A percentile compares a stretch with the other conserved stretches of the same genome.
Evolutionary conservation across 768 basidiomycete genomes (phyloP).

Genomic region (Strobilomyces confusus): DNA sequence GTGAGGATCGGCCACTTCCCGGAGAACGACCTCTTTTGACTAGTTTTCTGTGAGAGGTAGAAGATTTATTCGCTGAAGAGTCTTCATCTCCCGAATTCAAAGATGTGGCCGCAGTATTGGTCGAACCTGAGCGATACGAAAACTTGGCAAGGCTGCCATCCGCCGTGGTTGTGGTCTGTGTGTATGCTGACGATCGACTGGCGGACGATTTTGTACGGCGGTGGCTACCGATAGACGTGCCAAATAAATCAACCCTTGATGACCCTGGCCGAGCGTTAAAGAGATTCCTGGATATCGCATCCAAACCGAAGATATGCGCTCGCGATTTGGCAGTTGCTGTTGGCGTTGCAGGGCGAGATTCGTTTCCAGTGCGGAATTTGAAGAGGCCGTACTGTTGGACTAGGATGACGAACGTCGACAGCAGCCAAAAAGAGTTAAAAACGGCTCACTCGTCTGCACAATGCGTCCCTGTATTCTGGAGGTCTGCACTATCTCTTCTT

Average conservation of each 20-base stretch:
- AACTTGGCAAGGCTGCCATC: slow-evolving; percentile 70
- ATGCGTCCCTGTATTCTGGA: slow-evolving; percentile 69
- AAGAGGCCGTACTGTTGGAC: slow-evolving; percentile 89
- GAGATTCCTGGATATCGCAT: slow-evolving; percentile 85
- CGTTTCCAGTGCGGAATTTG: slow-evolving; percentile 76
- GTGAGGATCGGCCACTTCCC: slow-evolving; percentile 30
- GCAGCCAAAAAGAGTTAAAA: neutral
- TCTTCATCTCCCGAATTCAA: slow-evolving; percentile 62
- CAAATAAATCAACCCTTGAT: slow-evolving; percentile 71
- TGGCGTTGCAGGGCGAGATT: slow-evolving; percentile 81
- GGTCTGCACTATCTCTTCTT: slow-evolving; percentile 82
- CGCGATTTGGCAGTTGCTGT: slow-evolving; percentile 67
- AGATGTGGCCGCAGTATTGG: slow-evolving; percentile 59
- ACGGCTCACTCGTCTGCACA: slow-evolving; percentile 73
- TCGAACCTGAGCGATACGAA: slow-evolving; percentile 68
- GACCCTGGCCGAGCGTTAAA: slow-evolving; percentile 70
- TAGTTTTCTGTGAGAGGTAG: slow-evolving; percentile 45
- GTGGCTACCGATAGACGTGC: slow-evolving; percentile 64
- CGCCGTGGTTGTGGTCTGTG: slow-evolving; percentile 62
- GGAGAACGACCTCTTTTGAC: slow-evolving; percentile 48
- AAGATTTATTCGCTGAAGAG: slow-evolving; percentile 38
- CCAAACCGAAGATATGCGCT: slow-evolving; percentile 84
- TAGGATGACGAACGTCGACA: slow-evolving; percentile 26
- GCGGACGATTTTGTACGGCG: slow-evolving; percentile 58
- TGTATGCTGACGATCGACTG: slow-evolving; percentile 71